Base-by-base conservation (phyloP, 2,329 filamentous ascomycete species). In the Aaosphaeria pasadenensis region DNA sequence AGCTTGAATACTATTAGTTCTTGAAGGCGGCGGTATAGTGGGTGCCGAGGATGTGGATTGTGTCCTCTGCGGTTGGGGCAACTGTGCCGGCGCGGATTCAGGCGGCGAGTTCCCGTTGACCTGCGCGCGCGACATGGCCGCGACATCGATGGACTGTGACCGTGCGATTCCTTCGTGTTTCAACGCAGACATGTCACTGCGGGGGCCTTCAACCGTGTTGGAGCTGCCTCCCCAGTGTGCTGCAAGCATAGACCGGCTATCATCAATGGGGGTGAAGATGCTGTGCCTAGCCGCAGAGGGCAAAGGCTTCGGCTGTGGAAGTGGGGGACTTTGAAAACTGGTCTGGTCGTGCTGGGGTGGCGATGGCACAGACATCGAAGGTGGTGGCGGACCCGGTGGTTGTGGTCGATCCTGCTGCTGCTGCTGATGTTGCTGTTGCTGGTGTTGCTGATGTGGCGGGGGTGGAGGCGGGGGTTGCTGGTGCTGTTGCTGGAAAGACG, bases 211-310 rank as follows among this genome's bases (percentile, higher is more conserved):
- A 54, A 76, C 76, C 9, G 9, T 36, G 42, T 77, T 70, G 43
- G 84, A 83, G 3, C 81, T 77, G 7, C 83, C 63, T 29, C 74
- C 75, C 75, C 75, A 85, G 67, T 96, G 91, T 55, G 92, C 89
- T 9, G 89, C 90, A 39, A 96, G 74, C 49, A 96, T 86, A 1
- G 91, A 96, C 43, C 89, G 83, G 59, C 88, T 91, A 66, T 96
- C 91, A 61, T 97, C 94, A 53, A 99, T 95, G 0, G 94, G 94
- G 0, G 94, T 99, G 66, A 97, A 97, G 50, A 99, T 97, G 69
- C 91, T 96, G 49, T 91, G 87, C 24, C 87, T 86, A 67, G 91
- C 91, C 32, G 78, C 72, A 32, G 74, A 70, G 6, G 78, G 77
- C 3, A 81, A 59, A 5, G 88, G 85, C 61, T 86, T 88, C 2